Base-by-base conservation (phyloP, 2,329 filamentous ascomycete genomes). In the Ambrosiella xylebori region DNA sequence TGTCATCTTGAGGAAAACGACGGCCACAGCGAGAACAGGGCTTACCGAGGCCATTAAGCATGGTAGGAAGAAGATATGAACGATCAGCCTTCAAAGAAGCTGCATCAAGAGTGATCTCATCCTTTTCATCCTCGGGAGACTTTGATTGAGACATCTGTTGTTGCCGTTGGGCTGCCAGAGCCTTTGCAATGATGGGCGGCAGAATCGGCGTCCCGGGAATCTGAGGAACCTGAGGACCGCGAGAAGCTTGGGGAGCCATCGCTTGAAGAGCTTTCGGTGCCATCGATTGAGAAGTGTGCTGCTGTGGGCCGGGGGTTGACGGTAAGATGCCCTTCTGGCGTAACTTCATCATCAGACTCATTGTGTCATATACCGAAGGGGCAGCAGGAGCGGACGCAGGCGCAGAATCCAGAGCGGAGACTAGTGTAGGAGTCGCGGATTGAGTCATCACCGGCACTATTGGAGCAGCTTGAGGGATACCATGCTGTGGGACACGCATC, bases 1-100 rank as follows among this genome's bases (percentile, higher is more conserved):
- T 82, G 11, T 83, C 80, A 54, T 87, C 86, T 3, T 80, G 79
- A 57, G 78, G 78, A 69, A 98, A 98, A 1, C 93, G 84, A 61
- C 90, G 81, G 27, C 91, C 93, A 67, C 93, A 98, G 60, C 91
- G 91, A 11, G 85, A 87, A 68, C 93, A 98, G 59, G 90, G 86
- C 60, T 89, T 86, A 0, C 91, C 87, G 44, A 88, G 80, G 17
- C 84, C 81, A 61, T 91, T 87, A 66, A 95, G 91, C 7, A 97
- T 77, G 15, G 76, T 76, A 15, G 81, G 75, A 7, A 95, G 75
- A 12, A 95, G 74, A 63, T 88, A 79, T 41, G n/a, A 15, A 35
- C 37, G 35, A 45, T 85, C 80, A 71, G 71, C 68, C 61, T 88
- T 89, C 49, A 94, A 75, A 36, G 85, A 85, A 6, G 78, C 75